Conservation (phyloP, 345 rosid genomes). For the Cardamine resedifolia region DNA sequence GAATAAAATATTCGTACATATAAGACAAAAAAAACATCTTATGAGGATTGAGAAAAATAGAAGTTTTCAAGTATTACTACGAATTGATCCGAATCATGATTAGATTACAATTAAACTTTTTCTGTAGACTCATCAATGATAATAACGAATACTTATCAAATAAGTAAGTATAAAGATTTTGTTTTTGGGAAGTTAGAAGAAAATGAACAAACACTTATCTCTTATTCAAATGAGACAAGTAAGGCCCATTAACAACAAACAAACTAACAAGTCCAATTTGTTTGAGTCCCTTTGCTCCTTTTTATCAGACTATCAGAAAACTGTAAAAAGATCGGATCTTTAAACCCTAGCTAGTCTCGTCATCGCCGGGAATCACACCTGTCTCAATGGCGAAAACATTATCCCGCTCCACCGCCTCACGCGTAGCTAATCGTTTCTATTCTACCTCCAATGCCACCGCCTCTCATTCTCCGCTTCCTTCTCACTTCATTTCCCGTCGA, state of each 20-base stretch:
- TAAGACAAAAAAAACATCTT: too few species aligned
- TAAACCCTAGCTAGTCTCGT: conserved; percentile 30
- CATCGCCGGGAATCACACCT: conserved; percentile 7
- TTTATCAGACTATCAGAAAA: neutral
- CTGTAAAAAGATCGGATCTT: neutral
- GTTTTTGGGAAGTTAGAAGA: too few species aligned
- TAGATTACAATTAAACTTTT: too few species aligned
- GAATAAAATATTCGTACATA: too few species aligned
- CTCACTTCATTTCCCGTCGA: conserved; percentile 28
- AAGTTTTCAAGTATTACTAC: too few species aligned
- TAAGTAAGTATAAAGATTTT: too few species aligned
- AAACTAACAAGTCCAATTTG: neutral
- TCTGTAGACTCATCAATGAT: too few species aligned
- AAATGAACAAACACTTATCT: neutral
- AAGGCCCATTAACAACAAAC: conserved; percentile 8
- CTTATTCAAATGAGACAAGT: neutral
- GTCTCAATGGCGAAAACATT: conserved; percentile 34
- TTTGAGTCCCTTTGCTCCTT: neutral
- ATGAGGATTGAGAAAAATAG: too few species aligned
- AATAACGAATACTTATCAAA: too few species aligned
- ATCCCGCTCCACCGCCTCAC: conserved; percentile 31
- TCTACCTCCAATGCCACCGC: conserved; percentile 7
- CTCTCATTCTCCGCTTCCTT: conserved; percentile 15
- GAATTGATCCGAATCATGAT: too few species aligned
- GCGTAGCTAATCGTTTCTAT: conserved; percentile 31